Base-by-base conservation (phyloP, 176 grass and related monocot species). In the Triticum timopheevii region DNA sequence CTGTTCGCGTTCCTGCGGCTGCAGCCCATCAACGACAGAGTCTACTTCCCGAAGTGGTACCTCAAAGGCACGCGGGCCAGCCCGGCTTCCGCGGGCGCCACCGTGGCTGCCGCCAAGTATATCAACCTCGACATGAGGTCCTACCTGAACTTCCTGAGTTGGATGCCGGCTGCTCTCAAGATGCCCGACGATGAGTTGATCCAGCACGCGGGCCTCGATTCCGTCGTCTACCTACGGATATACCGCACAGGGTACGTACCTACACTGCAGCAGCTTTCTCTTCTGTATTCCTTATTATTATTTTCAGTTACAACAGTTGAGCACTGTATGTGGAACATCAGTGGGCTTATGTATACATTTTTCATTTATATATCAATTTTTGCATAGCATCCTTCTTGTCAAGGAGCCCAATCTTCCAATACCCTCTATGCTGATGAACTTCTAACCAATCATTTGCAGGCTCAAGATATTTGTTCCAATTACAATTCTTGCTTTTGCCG, bases 11-110 rank as follows among this genome's bases (percentile, higher is more conserved):
- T 98, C 36, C 79, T 96, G 34, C 90, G 96, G 25, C 79, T 98
- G 31, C 96, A 98, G 77, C 96, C 96, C 12, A 86, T 98, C 90
- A 98, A 98, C 62, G 96, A 98, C 31, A 90, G 96, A 70, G 93
- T 98, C 30, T 98, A 96, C 83, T 98, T 98, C 52, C 92, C 96
- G 30, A 98, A 98, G 88, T 98, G 96, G 93, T 98, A 98, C 73
- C 86, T 98, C 73, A 91, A 89, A 39, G 96, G 96, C 16, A 89
- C 92, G 72, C 94, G 96, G 65, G 95, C 83, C 85, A 96, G 72
- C 65, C 96, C 93, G 5, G 59, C 80, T 44, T 54, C 61, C 31
- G 87, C 92, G 36, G 93, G 92, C 64, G 65, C 70, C 17, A 65
- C 90, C 54, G 70, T 94, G 13, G 45, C 45, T 5, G 45, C 45